Conservation (phyloP, 345 rosid species). For the Tarenaya hassleriana region DNA sequence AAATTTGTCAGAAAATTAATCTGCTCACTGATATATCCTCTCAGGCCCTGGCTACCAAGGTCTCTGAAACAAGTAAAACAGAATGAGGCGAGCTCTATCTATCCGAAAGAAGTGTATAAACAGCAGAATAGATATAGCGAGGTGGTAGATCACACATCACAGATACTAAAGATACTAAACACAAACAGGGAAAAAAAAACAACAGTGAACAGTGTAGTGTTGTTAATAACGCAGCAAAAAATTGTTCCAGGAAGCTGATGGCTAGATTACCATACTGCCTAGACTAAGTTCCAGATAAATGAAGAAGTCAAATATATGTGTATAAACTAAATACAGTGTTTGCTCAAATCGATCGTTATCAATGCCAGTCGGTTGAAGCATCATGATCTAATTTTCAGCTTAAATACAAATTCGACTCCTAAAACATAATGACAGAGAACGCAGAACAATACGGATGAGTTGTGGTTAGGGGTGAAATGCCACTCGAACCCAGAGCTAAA, state of each 20-base stretch:
- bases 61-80: conserved; percentile 48
- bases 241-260: neutral
- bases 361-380: too few species aligned
- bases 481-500: too few species aligned
- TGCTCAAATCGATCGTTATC: too few species aligned
- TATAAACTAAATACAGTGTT: too few species aligned
- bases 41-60: conserved; percentile 86
- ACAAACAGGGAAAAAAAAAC: neutral
- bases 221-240: neutral
- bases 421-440: neutral
- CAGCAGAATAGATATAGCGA: too few species aligned
- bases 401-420: neutral
- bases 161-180: neutral
- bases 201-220: neutral
- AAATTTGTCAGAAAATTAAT: conserved; percentile 70
- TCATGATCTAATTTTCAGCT: neutral
- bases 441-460: conserved; percentile 3
- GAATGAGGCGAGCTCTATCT: conserved; percentile 1
- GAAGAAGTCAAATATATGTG: too few species aligned
- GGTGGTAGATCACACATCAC: conserved; percentile 1
- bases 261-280: neutral
- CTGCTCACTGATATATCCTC: conserved; percentile 76
- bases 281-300: neutral
- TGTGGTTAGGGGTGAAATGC: too few species aligned
- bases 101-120: neutral